Evolutionary conservation across 2,329 filamentous ascomycete genomes (phyloP).

Genomic region (Leptoxyphium fumago): DNA sequence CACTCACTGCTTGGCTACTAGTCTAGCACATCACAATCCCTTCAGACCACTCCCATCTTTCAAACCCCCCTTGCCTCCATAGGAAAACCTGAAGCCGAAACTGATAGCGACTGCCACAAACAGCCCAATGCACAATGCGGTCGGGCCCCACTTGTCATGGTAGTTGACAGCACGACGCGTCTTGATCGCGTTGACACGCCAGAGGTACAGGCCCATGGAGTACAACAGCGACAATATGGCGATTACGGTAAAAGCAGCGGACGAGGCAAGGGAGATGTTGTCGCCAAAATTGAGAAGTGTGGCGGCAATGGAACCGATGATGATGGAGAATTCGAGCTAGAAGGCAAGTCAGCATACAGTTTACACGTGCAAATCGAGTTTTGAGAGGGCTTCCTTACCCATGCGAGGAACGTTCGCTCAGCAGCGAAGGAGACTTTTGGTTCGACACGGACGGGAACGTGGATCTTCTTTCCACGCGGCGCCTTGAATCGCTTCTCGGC

Average conservation of each 20-base stretch:
- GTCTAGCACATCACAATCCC: background rate
- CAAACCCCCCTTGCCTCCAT: conserved; percentile 35
- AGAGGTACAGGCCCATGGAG: conserved; percentile 70
- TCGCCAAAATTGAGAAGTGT: conserved; percentile 70
- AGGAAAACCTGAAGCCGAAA: conserved; percentile 60
- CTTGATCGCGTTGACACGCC: conserved; percentile 74
- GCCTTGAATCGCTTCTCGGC: conserved; percentile 45
- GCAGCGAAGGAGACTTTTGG: conserved; percentile 97
- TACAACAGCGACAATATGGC: conserved; percentile 70
- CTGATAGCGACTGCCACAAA: conserved; percentile 62
- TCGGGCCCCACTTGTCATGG: conserved; percentile 81
- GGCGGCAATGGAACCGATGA: conserved; percentile 75
- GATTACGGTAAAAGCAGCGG: conserved; percentile 59
- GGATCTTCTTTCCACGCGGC: conserved; percentile 73
- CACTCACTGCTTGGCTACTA: too few relatives aligned
- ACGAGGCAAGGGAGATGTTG: conserved; percentile 47
- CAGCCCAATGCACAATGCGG: conserved; percentile 55
- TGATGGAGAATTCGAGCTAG: conserved; percentile 87
- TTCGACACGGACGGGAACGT: conserved; percentile 89
- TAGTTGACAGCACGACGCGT: conserved; percentile 74
- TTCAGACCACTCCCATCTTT: conserved; percentile 11
- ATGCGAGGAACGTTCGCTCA: conserved; percentile 88
- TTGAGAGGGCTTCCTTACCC: conserved; percentile 41
- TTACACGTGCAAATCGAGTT: conserved; percentile 1
- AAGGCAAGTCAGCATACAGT: conserved; percentile 1